phyloP scores from a whole-genome alignment of 78 protist genomes.

The Andalucia godoyi region DNA sequence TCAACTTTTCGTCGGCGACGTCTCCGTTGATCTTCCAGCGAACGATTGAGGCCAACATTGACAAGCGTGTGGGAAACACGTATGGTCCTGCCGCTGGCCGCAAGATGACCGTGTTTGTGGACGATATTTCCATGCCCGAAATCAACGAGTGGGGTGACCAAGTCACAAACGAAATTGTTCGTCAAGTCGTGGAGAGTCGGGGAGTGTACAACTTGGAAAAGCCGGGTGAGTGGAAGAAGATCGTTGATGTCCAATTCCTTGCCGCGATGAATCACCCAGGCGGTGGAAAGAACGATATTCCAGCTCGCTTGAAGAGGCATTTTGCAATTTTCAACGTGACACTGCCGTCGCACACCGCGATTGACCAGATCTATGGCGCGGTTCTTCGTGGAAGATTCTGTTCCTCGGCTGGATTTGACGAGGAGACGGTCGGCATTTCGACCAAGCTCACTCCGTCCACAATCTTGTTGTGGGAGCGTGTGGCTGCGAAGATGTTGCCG shows the following conservation, averaged over 20 bases:
- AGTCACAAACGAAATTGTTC: slow-evolving; percentile 66
- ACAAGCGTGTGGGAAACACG: slow-evolving; percentile 53
- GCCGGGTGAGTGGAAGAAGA: slow-evolving; percentile 54
- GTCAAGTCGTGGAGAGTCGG: slow-evolving; percentile 50
- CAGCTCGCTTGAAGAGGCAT: slow-evolving; percentile 73
- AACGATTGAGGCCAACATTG: slow-evolving; percentile 45
- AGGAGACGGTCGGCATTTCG: background rate
- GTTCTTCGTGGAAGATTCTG: slow-evolving; percentile 34
- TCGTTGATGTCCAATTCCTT: slow-evolving; percentile 35
- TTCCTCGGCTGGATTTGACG: background rate
- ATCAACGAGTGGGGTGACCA: slow-evolving; percentile 77
- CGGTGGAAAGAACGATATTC: slow-evolving; percentile 80
- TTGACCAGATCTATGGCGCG: slow-evolving; percentile 50
- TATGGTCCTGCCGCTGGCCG: slow-evolving; percentile 64
- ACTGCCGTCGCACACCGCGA: slow-evolving; percentile 39
- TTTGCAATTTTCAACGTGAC: slow-evolving; percentile 58
- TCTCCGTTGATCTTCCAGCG: slow-evolving; percentile 43
- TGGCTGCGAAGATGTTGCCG: slow-evolving; percentile 56
- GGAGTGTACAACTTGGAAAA: slow-evolving; percentile 57
- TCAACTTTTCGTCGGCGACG: slow-evolving; percentile 67
- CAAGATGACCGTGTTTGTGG: slow-evolving; percentile 48
- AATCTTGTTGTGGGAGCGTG: slow-evolving; percentile 35
- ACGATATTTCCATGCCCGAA: slow-evolving; percentile 76
- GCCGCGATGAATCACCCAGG: slow-evolving; percentile 76
- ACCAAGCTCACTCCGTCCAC: slow-evolving; percentile 35